These are phyloP conservation scores for Lactuca saligna DNA, from an alignment of 129 eudicot species.

Conservation along the genomic window DNA sequence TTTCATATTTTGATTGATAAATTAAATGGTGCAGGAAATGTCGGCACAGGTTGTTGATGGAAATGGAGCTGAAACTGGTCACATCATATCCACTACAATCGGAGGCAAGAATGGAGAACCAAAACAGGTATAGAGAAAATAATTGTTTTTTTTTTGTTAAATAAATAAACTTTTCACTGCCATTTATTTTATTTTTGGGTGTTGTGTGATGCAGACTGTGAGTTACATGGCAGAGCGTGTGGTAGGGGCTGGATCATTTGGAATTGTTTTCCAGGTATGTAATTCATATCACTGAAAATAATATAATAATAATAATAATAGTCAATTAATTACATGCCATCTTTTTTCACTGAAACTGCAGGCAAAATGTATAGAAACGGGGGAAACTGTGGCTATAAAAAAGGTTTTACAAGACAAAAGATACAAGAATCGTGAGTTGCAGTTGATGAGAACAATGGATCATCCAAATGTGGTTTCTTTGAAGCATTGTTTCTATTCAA, in stretches of 20 bases:
- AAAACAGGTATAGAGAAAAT: constrained; percentile 54
- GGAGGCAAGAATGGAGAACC: constrained; percentile 97
- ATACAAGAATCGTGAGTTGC: constrained; percentile 72
- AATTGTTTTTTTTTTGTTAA: neutral
- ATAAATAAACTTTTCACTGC: neutral
- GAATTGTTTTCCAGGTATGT: constrained; percentile 78
- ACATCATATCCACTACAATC: constrained; percentile 80
- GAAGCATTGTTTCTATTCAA: constrained; percentile 78
- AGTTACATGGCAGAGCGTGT: constrained; percentile 89
- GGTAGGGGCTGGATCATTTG: constrained; percentile 85
- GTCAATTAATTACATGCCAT: no score
- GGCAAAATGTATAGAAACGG: constrained; percentile 85
- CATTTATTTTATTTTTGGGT: neutral
- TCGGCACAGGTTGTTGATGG: constrained; percentile 62
- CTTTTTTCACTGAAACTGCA: constrained; percentile 5
- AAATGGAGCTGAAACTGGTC: constrained; percentile 75
- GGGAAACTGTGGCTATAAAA: constrained; percentile 74
- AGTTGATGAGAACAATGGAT: constrained; percentile 72
- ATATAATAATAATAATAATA: no score
- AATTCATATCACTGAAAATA: neutral
- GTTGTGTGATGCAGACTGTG: constrained; percentile 42
- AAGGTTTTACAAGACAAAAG: constrained; percentile 71
- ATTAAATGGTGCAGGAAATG: constrained; percentile 50
- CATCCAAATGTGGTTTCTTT: constrained; percentile 71
- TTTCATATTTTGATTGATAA: constrained; percentile 7